A percentile compares a stretch with the other conserved stretches of the same genome.
Evolutionary conservation across 1,284 basidiomycete genomes (phyloP).

Genomic region (Ustilago loliicola): DNA sequence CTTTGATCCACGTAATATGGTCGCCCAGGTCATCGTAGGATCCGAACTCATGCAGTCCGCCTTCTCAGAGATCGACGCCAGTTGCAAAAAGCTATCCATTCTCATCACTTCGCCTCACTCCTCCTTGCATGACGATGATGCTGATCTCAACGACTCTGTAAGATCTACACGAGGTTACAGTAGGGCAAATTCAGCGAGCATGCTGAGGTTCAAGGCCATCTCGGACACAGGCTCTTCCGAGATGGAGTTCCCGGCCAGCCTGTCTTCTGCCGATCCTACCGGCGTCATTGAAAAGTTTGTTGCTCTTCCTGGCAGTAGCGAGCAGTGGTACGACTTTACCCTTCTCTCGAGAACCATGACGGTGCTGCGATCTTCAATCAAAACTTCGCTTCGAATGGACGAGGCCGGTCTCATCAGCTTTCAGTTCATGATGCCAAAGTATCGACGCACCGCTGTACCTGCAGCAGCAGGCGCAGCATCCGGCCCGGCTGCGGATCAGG

Average conservation of each 20-base stretch:
- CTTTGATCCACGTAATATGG: conserved; percentile 74
- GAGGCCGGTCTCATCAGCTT: conserved; percentile 61
- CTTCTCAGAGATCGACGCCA: conserved; percentile 48
- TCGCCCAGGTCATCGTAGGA: conserved; percentile 52
- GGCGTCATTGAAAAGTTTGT: conserved; percentile 57
- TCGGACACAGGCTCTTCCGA: conserved; percentile 47
- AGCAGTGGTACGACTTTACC: conserved; percentile 52
- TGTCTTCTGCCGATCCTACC: conserved; percentile 42
- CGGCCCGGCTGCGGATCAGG: conserved; percentile 29
- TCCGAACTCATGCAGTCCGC: conserved; percentile 52
- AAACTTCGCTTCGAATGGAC: conserved; percentile 62
- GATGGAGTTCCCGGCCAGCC: conserved; percentile 55
- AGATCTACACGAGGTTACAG: not conserved
- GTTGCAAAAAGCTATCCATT: conserved; percentile 51
- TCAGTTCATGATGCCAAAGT: conserved; percentile 64
- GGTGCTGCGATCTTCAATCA: conserved; percentile 55
- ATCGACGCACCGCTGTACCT: conserved; percentile 25
- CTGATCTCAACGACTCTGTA: not conserved
- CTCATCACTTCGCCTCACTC: conserved; percentile 31
- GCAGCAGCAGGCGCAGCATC: conserved; percentile 1
- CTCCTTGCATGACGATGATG: not conserved
- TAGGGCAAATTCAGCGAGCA: conserved; percentile 15
- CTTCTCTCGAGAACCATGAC: conserved; percentile 52
- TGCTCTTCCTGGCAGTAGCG: conserved; percentile 32
- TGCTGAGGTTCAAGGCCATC: conserved; percentile 45